These are phyloP conservation scores for Globisporangium barbulae DNA, from an alignment of 352 stramenopile genomes.

Conservation along the genomic window DNA sequence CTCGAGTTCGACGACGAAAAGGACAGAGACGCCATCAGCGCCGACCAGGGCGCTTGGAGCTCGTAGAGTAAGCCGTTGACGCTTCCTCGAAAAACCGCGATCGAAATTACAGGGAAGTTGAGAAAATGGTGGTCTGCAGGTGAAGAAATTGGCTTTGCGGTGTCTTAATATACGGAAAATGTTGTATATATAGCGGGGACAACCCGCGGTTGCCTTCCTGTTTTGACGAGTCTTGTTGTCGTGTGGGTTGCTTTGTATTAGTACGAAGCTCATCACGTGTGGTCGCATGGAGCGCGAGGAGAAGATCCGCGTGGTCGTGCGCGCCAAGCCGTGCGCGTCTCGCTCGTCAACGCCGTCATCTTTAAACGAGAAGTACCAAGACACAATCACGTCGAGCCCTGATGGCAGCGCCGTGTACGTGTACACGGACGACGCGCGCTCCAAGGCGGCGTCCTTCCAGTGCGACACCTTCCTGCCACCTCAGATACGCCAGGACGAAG, in stretches of 20 bases:
- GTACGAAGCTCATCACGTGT: background rate
- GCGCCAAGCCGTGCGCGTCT: slow-evolving; percentile 35
- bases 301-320: slow-evolving; percentile 65
- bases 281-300: slow-evolving; percentile 52
- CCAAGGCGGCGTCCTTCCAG: slow-evolving; percentile 49
- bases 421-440: slow-evolving; percentile 31
- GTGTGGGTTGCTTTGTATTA: background rate
- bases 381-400: slow-evolving; percentile 32
- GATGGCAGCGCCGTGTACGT: slow-evolving; percentile 44
- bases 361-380: slow-evolving; percentile 1
- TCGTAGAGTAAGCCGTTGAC: background rate
- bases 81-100: background rate
- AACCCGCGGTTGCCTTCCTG: no score
- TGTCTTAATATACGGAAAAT: background rate
- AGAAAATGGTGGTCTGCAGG: background rate
- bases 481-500: slow-evolving; percentile 35
- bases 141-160: background rate
- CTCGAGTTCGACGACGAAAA: slow-evolving; percentile 53
- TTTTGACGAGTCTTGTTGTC: no score
- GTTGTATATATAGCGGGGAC: background rate
- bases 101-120: background rate
- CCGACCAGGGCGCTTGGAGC: background rate
- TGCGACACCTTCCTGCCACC: slow-evolving; percentile 57
- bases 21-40: background rate
- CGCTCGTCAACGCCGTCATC: background rate